phyloP scores from a whole-genome alignment of 345 rosid species.

The Geranium rotundifolium region DNA sequence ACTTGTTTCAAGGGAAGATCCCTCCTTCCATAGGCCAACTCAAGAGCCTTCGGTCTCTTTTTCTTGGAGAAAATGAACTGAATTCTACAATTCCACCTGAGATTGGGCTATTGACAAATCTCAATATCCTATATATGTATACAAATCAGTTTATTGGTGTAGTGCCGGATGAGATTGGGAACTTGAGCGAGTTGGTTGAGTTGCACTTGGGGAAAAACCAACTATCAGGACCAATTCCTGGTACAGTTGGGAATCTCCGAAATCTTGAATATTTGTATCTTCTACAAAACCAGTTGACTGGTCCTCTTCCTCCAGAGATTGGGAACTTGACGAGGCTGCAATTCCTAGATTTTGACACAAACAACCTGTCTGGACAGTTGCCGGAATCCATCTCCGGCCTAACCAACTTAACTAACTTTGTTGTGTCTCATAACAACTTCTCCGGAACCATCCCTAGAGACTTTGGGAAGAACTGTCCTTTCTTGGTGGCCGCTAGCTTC shows the following conservation, averaged over 20 bases:
- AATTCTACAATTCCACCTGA: neutral
- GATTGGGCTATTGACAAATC: neutral
- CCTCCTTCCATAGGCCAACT: neutral
- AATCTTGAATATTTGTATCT: slow-evolving; percentile 4
- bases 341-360: slow-evolving; percentile 2
- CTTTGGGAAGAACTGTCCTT: slow-evolving; percentile 13
- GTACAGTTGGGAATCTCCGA: slow-evolving; percentile 8
- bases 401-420: slow-evolving; percentile 13
- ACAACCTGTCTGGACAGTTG: slow-evolving; percentile 15
- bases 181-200: neutral
- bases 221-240: slow-evolving; percentile 10
- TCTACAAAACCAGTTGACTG: slow-evolving; percentile 4
- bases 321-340: slow-evolving; percentile 14
- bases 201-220: slow-evolving; percentile 1
- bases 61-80: neutral
- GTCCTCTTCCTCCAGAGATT: slow-evolving; percentile 7
- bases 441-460: slow-evolving; percentile 19
- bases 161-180: neutral
- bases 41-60: neutral
- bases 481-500: slow-evolving; percentile 12
- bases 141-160: neutral
- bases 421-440: slow-evolving; percentile 7
- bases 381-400: slow-evolving; percentile 8
- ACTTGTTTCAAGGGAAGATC: neutral
- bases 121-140: neutral